These are phyloP conservation scores for Chlamydomonas eustigma DNA, from an alignment of 139 green algal genomes.

Conservation along the genomic window DNA sequence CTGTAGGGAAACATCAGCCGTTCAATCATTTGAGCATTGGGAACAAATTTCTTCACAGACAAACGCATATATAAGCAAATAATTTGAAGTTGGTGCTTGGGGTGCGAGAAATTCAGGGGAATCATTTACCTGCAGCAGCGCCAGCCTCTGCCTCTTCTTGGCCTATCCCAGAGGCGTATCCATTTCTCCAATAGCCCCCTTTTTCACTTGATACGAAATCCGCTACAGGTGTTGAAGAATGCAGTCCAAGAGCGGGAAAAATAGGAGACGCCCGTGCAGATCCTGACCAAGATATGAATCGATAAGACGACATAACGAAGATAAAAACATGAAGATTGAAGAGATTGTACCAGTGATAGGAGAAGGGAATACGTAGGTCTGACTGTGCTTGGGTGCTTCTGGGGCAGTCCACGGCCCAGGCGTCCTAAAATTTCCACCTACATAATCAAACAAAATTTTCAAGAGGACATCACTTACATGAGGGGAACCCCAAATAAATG, in stretches of 20 bases:
- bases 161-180: not conserved
- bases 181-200: constrained; percentile 4
- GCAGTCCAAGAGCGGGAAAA: not conserved
- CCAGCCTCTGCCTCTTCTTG: not conserved
- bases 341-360: not conserved
- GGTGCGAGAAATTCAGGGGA: too few species aligned
- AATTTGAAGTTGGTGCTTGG: too few species aligned
- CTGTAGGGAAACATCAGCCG: not conserved
- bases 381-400: not conserved
- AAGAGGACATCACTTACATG: too few species aligned
- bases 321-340: not conserved
- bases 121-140: not conserved
- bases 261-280: not conserved
- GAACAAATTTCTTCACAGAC: not conserved
- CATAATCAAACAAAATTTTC: too few species aligned
- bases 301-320: not conserved
- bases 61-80: not conserved
- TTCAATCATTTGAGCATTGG: not conserved
- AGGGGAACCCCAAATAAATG: too few species aligned
- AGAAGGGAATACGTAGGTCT: not conserved
- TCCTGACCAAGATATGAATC: not conserved
- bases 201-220: not conserved
- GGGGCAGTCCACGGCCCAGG: not conserved
- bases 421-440: too few species aligned
- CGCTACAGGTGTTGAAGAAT: not conserved